Base-by-base conservation (phyloP, 2,329 filamentous ascomycete species). In the Amauroascus verrucosus region DNA sequence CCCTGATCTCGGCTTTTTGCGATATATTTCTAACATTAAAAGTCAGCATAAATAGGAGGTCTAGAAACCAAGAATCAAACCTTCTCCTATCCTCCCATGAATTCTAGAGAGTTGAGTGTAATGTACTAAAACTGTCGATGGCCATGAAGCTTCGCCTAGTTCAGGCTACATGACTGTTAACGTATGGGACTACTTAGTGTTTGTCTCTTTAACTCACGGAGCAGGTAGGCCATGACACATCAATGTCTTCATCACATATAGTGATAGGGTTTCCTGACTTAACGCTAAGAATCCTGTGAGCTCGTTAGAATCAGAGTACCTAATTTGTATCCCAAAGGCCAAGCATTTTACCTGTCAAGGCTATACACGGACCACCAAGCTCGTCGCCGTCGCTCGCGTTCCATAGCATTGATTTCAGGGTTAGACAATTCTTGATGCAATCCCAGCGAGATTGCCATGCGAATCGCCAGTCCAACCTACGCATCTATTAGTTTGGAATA, bases 301-400 rank as follows among this genome's bases (percentile, higher is more conserved):
- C 18, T 16, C 14, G 35, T 6, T 47, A 47, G 26, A 47, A 13
- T n/a, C n/a, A n/a, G n/a, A n/a, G n/a, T n/a, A n/a, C 28, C 6
- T 59, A 50, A 16, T 2, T 20, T 37, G 13, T 43, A 24, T n/a
- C 13, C 11, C 20, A 5, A 32, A 18, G 26, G 8, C 13, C 37
- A 33, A 18, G 11, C 3, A 11, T 13, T 7, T 37, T 60, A 67
- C 64, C 75, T 67, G 60, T 79, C 77, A 35, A 80, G 65, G 57
- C 75, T 78, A 60, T 80, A 80, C 1, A 79, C 72, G 30, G 74
- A 77, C 77, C 77, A 80, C 77, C 77, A 80, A 3, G 77, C 70
- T 6, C 76, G 70, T 6, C 77, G 71, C 7, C 77, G 70, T 53
- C 74, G 75, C 56, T 80, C 77, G 33, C 72, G 67, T 9, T 69